Conservation (phyloP, 2,329 filamentous ascomycete species). For the Ilyonectria destructans region DNA sequence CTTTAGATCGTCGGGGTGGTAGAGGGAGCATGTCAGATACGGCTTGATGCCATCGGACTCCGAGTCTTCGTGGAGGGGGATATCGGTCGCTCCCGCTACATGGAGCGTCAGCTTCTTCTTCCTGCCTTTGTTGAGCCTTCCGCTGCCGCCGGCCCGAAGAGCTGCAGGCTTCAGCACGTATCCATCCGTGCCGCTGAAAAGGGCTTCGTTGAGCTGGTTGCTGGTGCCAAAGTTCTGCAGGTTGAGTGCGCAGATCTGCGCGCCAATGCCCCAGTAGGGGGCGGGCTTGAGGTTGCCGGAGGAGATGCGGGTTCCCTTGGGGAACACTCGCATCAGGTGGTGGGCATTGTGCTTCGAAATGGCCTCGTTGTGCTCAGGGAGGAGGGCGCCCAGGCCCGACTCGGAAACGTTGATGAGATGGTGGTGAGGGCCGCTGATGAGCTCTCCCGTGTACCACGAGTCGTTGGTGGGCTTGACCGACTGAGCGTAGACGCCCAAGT, state of each 20-base stretch:
- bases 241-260: conserved; percentile 80
- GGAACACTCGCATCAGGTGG: conserved; percentile 80
- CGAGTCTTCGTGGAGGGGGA: conserved; percentile 69
- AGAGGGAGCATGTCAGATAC: conserved; percentile 77
- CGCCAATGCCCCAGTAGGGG: conserved; percentile 77
- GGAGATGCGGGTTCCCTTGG: conserved; percentile 79
- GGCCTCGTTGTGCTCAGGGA: conserved; percentile 62
- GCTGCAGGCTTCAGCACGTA: conserved; percentile 77
- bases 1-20: conserved; percentile 69
- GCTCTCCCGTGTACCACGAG: conserved; percentile 73
- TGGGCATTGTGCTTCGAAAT: conserved; percentile 75
- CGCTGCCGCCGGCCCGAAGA: conserved; percentile 70
- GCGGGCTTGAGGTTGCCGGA: conserved; percentile 76
- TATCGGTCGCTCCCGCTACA: conserved; percentile 74
- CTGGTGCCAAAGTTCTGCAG: conserved; percentile 78
- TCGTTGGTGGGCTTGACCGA: conserved; percentile 78
- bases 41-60: conserved; percentile 71
- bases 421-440: conserved; percentile 73
- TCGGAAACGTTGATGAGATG: conserved; percentile 81
- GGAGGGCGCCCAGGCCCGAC: conserved; percentile 67
- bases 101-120: conserved; percentile 70
- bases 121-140: conserved; percentile 62
- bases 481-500: conserved; percentile 79
- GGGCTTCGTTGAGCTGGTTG: conserved; percentile 79
- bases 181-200: conserved; percentile 77